Evolutionary conservation across 768 basidiomycete genomes (phyloP).

Genomic region (Exidia glandulosa): DNA sequence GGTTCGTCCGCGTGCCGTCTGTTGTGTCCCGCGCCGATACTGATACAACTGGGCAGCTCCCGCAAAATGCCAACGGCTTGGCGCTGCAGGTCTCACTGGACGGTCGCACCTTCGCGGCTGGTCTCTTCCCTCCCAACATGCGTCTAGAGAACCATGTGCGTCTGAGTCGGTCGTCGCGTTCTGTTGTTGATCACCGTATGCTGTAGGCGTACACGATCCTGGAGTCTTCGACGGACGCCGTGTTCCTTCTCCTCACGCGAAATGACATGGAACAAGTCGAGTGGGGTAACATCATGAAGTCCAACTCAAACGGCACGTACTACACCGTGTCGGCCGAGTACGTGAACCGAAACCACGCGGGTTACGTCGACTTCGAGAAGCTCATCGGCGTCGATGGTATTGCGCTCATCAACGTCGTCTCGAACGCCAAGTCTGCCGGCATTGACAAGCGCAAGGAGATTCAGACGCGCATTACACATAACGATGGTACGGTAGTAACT

Average conservation of each 20-base stretch:
- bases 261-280: conserved; percentile 59
- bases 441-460: conserved; percentile 63
- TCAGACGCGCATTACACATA: conserved; percentile 87
- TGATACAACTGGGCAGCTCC: conserved; percentile 27
- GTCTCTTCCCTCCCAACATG: conserved; percentile 85
- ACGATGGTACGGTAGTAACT: conserved; percentile 59
- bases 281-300: conserved; percentile 90
- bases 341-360: conserved; percentile 79
- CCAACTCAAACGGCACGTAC: conserved; percentile 97
- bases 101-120: conserved; percentile 72
- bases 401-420: conserved; percentile 82
- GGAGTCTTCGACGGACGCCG: conserved; percentile 84
- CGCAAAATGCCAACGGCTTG: conserved; percentile 44
- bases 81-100: conserved; percentile 90
- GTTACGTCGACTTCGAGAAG: conserved; percentile 97
- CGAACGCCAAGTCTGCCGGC: conserved; percentile 66
- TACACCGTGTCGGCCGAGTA: conserved; percentile 78
- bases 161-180: conserved; percentile 2
- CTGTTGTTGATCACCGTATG: not conserved
- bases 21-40: not conserved
- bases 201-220: conserved; percentile 81
- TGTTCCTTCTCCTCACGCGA: conserved; percentile 95
- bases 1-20: conserved; percentile 36
- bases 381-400: conserved; percentile 94
- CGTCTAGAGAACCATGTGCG: conserved; percentile 80